Percentiles rank a stretch among this genome's conserved stretches.
These are phyloP conservation scores for Petunia secreta DNA, from an alignment of 257 asterid species.

Conservation along the genomic window DNA sequence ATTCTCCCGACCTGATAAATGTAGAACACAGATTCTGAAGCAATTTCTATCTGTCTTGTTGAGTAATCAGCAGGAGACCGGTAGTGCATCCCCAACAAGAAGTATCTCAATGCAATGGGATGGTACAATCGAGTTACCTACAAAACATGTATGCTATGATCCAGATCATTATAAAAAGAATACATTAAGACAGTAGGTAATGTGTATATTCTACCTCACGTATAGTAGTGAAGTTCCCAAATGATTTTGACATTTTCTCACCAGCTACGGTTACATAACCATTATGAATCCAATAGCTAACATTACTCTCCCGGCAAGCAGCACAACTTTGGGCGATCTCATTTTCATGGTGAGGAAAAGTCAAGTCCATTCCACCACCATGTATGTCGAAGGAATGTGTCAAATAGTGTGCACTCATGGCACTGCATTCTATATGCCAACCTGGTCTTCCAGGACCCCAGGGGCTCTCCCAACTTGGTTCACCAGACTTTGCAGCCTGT, in stretches of 20 bases:
- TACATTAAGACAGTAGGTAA: neutral
- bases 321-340: conserved; percentile 91
- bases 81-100: conserved; percentile 76
- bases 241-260: conserved; percentile 84
- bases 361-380: conserved; percentile 94
- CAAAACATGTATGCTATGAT: conserved; percentile 18
- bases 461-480: too few relatives aligned
- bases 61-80: conserved; percentile 87
- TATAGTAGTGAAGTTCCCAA: conserved; percentile 76
- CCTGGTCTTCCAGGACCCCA: too few relatives aligned
- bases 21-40: conserved; percentile 75
- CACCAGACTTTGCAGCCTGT: conserved; percentile 68
- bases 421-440: too few relatives aligned
- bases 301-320: conserved; percentile 76
- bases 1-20: conserved; percentile 58
- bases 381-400: conserved; percentile 72
- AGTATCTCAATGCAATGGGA: conserved; percentile 81
- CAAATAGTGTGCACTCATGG: conserved; percentile 64
- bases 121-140: conserved; percentile 75
- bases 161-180: neutral
- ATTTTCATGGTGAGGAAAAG: conserved; percentile 87
- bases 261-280: conserved; percentile 74
- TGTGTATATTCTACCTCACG: conserved; percentile 58
- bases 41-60: conserved; percentile 59
- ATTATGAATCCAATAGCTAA: conserved; percentile 78